Evolutionary conservation across 164 flowering plant genomes (phyloP), one percentile per base, ranked within the genome.

Genomic region (Magnolia sinica): DNA sequence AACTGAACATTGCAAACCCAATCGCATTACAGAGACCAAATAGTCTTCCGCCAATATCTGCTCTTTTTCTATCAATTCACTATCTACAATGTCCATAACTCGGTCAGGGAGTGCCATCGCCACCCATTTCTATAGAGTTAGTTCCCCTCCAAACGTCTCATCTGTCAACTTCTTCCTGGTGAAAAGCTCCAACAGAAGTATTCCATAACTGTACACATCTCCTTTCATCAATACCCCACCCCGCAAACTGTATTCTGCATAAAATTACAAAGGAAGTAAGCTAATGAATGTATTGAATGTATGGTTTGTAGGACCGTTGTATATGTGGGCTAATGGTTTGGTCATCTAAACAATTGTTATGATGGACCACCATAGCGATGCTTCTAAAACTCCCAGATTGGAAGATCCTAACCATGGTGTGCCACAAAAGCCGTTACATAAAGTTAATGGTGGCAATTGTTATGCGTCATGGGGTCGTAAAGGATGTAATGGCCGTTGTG

Each of bases 151-250:
- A n/a, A 73, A 73, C 68, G 19, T 59, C 37, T 37, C 76, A 37
- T 73, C 76, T 1, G 68, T 73, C 1, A 69, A 68, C 64, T 73
- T 73, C 76, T 18, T 61, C 8, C 68, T 13, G 1, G 76, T 73
- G 45, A 73, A 73, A 13, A 24, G 61, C 52, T 73, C 68, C 76
- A 73, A 23, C 66, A 73, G 66, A 31, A 73, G 66, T 29, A 73
- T n/a, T n/a, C 76, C 76, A 63, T 59, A 73, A 59, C 76, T 63
- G 31, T 73, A 73, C 20, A 73, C 69, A 61, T 73, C 76, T 16
- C 66, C 50, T 61, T 19, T 73, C 11, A 52, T 64, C 61, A 69
- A 24, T n/a, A 64, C 68, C 24, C 52, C 55, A 58, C 76, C 68
- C 8, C 22, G 16, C 52, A 71, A 7, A 13, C 73, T 61, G 1